phyloP scores from a whole-genome alignment of 208 protist genomes.

The Wallacemonas sp. region DNA sequence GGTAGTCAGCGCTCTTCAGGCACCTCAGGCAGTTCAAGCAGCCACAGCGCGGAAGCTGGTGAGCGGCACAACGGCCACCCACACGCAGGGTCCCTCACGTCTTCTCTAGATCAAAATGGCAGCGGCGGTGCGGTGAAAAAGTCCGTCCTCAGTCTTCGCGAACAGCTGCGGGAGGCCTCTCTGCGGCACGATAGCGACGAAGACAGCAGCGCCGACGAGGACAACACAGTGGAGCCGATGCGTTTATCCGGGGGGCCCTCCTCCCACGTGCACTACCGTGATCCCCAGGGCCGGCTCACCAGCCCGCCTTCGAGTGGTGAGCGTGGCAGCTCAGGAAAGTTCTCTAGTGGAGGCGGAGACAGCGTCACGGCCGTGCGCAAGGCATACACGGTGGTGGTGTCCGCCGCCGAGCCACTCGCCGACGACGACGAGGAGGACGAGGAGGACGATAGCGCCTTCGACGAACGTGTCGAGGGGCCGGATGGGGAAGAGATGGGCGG shows the following conservation, averaged over 20 bases:
- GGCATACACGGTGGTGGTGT: conserved; percentile 5
- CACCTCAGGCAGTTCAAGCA: no score
- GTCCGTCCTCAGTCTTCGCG: background rate
- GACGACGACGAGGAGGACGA: conserved; percentile 13
- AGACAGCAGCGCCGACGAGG: background rate
- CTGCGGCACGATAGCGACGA: background rate
- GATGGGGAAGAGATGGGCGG: background rate
- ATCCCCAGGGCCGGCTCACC: background rate
- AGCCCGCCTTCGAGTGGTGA: background rate
- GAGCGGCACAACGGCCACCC: no score
- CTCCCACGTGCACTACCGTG: background rate
- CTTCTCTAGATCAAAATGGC: no score
- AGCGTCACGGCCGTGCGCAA: background rate
- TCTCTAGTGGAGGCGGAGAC: no score
- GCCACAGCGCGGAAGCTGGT: no score
- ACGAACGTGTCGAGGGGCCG: no score
- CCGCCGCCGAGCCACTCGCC: background rate
- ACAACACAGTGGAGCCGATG: background rate
- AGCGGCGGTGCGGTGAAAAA: background rate
- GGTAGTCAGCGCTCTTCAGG: no score
- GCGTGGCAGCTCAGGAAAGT: no score
- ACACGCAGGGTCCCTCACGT: no score
- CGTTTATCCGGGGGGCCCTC: background rate
- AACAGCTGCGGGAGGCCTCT: conserved; percentile 1
- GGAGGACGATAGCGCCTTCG: background rate